phyloP scores from a whole-genome alignment of 257 asterid genomes.

The Plectranthus barbatus region DNA sequence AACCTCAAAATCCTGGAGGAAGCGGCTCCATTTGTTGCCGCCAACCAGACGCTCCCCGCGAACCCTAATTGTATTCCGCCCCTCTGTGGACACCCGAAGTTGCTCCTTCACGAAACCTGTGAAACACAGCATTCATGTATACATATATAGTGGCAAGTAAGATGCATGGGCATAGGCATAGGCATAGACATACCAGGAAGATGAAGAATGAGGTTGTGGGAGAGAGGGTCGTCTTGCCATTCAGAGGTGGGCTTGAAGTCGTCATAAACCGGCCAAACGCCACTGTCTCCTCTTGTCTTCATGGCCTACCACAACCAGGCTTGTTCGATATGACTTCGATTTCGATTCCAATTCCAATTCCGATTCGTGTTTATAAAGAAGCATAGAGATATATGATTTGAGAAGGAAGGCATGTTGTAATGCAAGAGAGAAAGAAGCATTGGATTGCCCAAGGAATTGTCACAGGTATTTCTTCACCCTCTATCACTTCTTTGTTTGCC shows the following conservation, averaged over 20 bases:
- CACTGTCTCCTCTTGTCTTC: slow-evolving; percentile 23
- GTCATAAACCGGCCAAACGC: slow-evolving; percentile 34
- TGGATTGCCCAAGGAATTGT: slow-evolving; percentile 15
- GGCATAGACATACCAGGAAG: slow-evolving; percentile 57
- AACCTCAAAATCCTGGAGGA: slow-evolving; percentile 46
- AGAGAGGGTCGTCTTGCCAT: slow-evolving; percentile 41
- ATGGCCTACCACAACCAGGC: slow-evolving; percentile 23
- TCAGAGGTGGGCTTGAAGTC: slow-evolving; percentile 54
- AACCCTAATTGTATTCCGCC: slow-evolving; percentile 34
- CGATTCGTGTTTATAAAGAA: too few relatives aligned
- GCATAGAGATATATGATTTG: too few relatives aligned
- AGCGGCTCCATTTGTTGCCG: slow-evolving; percentile 61
- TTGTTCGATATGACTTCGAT: too few relatives aligned
- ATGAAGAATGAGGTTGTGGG: slow-evolving; percentile 32
- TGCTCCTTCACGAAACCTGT: slow-evolving; percentile 50
- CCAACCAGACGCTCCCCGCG: slow-evolving; percentile 45
- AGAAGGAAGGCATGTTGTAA: slow-evolving; percentile 6
- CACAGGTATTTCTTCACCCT: slow-evolving; percentile 21
- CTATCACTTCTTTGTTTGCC: slow-evolving; percentile 35
- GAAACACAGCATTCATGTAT: neutral
- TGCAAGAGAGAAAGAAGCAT: too few relatives aligned
- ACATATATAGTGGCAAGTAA: too few relatives aligned
- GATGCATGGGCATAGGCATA: too few relatives aligned
- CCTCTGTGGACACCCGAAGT: slow-evolving; percentile 55
- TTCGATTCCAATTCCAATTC: too few relatives aligned